Percentiles rank a stretch among this genome's conserved stretches.
phyloP scores from a whole-genome alignment of 2,329 filamentous ascomycete species.

The Phialophora macrospora region DNA sequence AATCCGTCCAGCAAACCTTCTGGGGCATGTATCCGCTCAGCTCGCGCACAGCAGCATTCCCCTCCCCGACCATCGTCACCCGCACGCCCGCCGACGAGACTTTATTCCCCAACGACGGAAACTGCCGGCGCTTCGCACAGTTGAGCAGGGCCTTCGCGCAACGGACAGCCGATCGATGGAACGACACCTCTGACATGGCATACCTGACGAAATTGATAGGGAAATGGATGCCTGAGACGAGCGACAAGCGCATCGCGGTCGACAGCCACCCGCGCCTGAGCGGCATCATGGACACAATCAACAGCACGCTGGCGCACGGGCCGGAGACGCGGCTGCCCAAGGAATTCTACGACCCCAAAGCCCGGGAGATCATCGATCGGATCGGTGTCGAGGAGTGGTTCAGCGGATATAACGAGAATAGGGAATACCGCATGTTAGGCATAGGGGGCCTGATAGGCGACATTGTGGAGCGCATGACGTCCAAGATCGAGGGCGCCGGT shows the following conservation, averaged over 20 bases:
- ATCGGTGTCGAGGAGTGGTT: conserved; percentile 93
- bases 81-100: conserved; percentile 73
- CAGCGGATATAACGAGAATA: conserved; percentile 78
- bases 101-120: conserved; percentile 76
- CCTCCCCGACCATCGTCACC: conserved; percentile 68
- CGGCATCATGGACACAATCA: conserved; percentile 93
- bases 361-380: conserved; percentile 69
- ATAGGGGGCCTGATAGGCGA: conserved; percentile 87
- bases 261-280: conserved; percentile 82
- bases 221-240: conserved; percentile 80
- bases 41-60: conserved; percentile 58
- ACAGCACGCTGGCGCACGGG: conserved; percentile 84
- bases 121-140: conserved; percentile 73
- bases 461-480: conserved; percentile 75
- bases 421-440: conserved; percentile 85
- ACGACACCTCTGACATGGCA: conserved; percentile 76
- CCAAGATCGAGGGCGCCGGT: conserved; percentile 64
- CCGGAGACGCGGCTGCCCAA: conserved; percentile 76
- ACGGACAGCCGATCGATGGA: conserved; percentile 74
- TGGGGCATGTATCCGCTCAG: conserved; percentile 72
- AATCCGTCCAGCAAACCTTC: conserved; percentile 77
- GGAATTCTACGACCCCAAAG: conserved; percentile 83
- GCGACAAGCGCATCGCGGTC: conserved; percentile 70
- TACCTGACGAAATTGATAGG: conserved; percentile 78
- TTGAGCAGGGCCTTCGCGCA: conserved; percentile 73